Percentiles rank a stretch among this genome's conserved stretches.
Conservation (phyloP, 805 yeast genomes). For the Cyberlindnera nakhonratchasimensis region DNA sequence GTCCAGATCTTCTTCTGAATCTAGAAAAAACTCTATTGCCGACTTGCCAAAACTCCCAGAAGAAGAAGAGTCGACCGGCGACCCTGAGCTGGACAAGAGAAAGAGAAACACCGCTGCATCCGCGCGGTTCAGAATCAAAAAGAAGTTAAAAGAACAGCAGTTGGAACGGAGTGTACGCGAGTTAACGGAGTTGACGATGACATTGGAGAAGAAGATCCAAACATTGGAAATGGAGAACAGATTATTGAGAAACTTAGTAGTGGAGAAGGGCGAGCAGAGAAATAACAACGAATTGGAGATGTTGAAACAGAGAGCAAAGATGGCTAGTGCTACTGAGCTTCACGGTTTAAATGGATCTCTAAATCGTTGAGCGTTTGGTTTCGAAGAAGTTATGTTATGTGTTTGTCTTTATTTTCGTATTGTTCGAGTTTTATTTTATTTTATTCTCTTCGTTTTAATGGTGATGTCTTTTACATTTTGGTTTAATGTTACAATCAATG, state of each 20-base stretch:
- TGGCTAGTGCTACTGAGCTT: constrained; percentile 14
- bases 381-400: too few species aligned
- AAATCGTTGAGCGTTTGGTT: not conserved
- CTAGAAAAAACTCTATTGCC: constrained; percentile 1
- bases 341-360: not conserved
- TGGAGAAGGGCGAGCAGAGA: constrained; percentile 64
- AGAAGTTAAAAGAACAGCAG: constrained; percentile 88
- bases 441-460: too few species aligned
- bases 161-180: constrained; percentile 76
- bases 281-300: constrained; percentile 51
- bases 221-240: constrained; percentile 92
- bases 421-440: too few species aligned
- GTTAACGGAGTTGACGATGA: constrained; percentile 61
- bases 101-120: constrained; percentile 91
- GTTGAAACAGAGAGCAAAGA: constrained; percentile 44
- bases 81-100: constrained; percentile 65
- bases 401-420: too few species aligned
- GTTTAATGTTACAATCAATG: too few species aligned
- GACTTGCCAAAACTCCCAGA: constrained; percentile 10
- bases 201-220: constrained; percentile 69
- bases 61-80: constrained; percentile 23
- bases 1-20: not conserved
- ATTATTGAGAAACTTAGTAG: constrained; percentile 76
- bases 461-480: too few species aligned
- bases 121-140: constrained; percentile 89